Conservation (phyloP, 2,329 filamentous ascomycete genomes). For the Aulographum hederae region DNA sequence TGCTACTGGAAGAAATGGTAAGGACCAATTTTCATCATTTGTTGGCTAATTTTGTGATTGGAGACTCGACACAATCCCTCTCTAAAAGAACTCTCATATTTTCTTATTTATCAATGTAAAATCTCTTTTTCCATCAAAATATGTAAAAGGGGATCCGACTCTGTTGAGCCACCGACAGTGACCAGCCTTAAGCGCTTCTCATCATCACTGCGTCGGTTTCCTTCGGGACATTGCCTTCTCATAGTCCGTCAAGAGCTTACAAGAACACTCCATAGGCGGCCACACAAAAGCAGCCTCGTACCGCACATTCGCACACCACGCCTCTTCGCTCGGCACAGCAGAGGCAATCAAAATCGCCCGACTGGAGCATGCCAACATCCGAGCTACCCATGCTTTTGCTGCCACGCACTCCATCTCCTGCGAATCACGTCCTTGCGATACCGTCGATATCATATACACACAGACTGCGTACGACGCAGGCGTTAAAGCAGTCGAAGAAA, state of each 20-base stretch:
- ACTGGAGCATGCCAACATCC: conserved; percentile 26
- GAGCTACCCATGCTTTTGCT: conserved; percentile 36
- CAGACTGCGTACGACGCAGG: conserved; percentile 12
- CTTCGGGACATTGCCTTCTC: no score
- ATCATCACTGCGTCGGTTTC: no score
- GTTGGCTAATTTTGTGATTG: no score
- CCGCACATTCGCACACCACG: conserved; percentile 32
- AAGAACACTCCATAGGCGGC: no score
- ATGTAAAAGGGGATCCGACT: no score
- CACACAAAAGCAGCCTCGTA: conserved; percentile 33
- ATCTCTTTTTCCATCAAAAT: no score
- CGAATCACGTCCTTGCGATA: conserved; percentile 32
- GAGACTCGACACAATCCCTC: neutral
- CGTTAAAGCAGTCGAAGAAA: conserved; percentile 21
- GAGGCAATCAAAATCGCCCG: conserved; percentile 27
- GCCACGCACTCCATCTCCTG: conserved; percentile 22
- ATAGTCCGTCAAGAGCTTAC: no score
- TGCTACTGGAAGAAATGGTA: conserved; percentile 5
- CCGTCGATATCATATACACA: conserved; percentile 41
- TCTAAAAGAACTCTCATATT: no score
- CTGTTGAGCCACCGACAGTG: no score
- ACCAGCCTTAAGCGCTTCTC: no score
- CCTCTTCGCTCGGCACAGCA: conserved; percentile 23
- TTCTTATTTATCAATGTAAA: no score
- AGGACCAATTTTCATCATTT: no score